Percentiles rank a stretch among this genome's conserved stretches.
Conservation (phyloP, 192 early-diverging fungal species). For the Backusella tarrabulga region DNA sequence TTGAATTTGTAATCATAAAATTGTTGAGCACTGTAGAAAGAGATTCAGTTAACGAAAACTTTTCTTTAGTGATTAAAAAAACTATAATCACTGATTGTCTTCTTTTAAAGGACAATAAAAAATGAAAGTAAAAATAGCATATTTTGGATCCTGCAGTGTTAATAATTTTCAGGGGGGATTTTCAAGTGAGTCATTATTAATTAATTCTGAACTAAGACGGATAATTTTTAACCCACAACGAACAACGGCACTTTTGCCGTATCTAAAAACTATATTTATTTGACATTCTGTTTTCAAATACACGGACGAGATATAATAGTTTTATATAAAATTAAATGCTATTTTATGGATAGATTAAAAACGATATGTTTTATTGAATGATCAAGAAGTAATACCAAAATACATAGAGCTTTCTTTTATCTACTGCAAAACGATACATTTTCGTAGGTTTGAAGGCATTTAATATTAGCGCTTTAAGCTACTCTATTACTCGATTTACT, state of each 20-base stretch:
- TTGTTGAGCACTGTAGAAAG: background rate
- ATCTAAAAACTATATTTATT: background rate
- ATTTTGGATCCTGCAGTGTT: background rate
- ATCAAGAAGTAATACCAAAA: background rate
- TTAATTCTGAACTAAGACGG: background rate
- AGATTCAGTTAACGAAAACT: background rate
- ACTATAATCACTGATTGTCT: background rate
- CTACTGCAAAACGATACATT: background rate
- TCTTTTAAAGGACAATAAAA: background rate
- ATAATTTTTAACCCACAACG: background rate
- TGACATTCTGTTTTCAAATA: background rate
- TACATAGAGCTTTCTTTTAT: background rate
- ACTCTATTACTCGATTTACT: background rate
- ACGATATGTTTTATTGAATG: background rate
- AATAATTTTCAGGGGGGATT: background rate
- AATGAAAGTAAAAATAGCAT: background rate
- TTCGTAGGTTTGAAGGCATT: background rate
- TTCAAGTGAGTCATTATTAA: background rate
- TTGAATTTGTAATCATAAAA: background rate
- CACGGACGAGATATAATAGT: background rate
- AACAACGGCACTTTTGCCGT: background rate
- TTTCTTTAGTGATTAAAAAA: background rate
- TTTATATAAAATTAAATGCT: background rate
- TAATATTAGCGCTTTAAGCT: background rate
- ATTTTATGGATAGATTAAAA: background rate